phyloP scores from a whole-genome alignment of 306 rosid genomes.

The Arachis hypogaea region DNA sequence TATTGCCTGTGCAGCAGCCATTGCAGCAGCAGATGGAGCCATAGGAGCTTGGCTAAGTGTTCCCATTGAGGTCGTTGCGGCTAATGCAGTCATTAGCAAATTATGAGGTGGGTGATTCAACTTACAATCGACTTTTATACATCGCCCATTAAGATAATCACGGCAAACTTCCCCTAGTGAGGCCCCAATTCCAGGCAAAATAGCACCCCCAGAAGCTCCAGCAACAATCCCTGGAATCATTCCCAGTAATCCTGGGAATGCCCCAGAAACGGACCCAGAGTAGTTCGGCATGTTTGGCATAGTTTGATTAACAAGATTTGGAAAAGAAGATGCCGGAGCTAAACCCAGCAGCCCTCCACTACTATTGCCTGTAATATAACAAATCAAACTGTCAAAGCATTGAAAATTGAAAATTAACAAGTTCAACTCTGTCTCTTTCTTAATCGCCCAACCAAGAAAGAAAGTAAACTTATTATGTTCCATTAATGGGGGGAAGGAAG shows the following conservation, averaged over 20 bases:
- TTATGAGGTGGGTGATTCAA: conserved; percentile 96
- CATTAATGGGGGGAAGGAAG: too few species aligned
- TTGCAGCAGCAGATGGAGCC: conserved; percentile 99
- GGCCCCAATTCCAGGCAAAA: conserved; percentile 96
- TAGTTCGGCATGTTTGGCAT: conserved; percentile 99
- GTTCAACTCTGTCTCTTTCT: too few species aligned
- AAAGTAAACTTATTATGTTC: too few species aligned
- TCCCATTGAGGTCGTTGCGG: conserved; percentile 96
- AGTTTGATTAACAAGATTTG: conserved; percentile 89
- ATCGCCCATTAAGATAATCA: conserved; percentile 91
- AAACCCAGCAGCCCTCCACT: conserved; percentile 86
- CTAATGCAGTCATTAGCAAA: conserved; percentile 93
- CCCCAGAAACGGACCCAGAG: conserved; percentile 95
- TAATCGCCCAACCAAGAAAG: too few species aligned
- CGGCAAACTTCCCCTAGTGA: conserved; percentile 95
- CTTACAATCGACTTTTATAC: conserved; percentile 90
- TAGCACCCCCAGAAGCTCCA: conserved; percentile 95
- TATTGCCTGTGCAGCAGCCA: conserved; percentile 99
- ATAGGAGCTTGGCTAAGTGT: conserved; percentile 93
- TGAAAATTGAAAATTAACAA: background rate
- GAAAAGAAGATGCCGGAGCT: conserved; percentile 76
- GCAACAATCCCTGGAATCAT: conserved; percentile 95
- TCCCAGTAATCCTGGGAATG: conserved; percentile 95
- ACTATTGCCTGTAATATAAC: conserved; percentile 60
- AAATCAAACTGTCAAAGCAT: conserved; percentile 35